These are phyloP conservation scores for Yamadazyma songkhlaensis DNA, from an alignment of 1,139 yeast species.

Conservation along the genomic window DNA sequence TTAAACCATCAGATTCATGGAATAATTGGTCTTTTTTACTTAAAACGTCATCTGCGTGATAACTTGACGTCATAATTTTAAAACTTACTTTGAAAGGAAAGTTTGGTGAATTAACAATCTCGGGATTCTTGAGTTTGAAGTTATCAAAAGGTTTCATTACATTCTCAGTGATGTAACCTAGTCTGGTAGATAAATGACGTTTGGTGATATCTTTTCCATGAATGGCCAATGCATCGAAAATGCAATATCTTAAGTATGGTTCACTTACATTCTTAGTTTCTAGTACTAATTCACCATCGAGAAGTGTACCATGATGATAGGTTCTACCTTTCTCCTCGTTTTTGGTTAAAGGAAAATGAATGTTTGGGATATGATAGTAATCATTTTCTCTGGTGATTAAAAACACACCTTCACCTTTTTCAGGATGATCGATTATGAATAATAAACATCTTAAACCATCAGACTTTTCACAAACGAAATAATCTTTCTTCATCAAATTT, in stretches of 20 bases:
- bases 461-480: conserved; percentile 92
- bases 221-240: conserved; percentile 87
- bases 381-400: conserved; percentile 84
- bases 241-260: conserved; percentile 63
- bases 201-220: conserved; percentile 71
- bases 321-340: conserved; percentile 50
- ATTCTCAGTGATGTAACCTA: conserved; percentile 83
- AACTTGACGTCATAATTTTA: conserved; percentile 84
- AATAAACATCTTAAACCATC: conserved; percentile 87
- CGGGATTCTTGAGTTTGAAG: conserved; percentile 66
- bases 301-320: conserved; percentile 79
- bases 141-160: conserved; percentile 80
- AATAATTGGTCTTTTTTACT: conserved; percentile 69
- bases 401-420: conserved; percentile 72
- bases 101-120: conserved; percentile 58
- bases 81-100: conserved; percentile 85
- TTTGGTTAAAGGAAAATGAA: conserved; percentile 70
- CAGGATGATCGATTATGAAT: conserved; percentile 66
- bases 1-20: conserved; percentile 91
- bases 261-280: conserved; percentile 53
- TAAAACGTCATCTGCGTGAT: conserved; percentile 75
- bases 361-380: conserved; percentile 73
- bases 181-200: conserved; percentile 71
- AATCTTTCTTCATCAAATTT: conserved; percentile 56
- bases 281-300: conserved; percentile 85